Evolutionary conservation across 805 yeast species (phyloP).

Genomic region (Pichia eremophila): DNA sequence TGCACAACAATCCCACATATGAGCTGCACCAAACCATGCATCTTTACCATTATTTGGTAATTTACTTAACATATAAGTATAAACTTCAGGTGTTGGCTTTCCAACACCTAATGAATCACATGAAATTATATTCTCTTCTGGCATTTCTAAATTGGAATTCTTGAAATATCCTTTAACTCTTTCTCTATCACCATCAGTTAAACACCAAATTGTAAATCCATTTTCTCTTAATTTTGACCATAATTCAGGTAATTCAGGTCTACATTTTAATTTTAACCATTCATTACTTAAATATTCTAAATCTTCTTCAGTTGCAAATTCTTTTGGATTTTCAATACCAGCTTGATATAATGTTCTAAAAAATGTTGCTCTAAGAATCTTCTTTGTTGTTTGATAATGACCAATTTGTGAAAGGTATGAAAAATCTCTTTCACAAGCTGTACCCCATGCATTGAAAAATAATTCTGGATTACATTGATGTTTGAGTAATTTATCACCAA

Average conservation of each 20-base stretch:
- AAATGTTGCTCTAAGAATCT: slow-evolving; percentile 19
- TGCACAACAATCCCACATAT: slow-evolving; percentile 26
- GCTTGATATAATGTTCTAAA: slow-evolving; percentile 20
- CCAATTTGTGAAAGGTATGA: slow-evolving; percentile 20
- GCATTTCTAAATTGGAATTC: slow-evolving; percentile 19
- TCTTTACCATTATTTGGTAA: slow-evolving; percentile 19
- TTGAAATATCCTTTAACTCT: slow-evolving; percentile 22
- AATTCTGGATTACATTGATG: slow-evolving; percentile 13
- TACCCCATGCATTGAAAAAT: slow-evolving; percentile 9
- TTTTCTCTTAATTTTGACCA: slow-evolving; percentile 20
- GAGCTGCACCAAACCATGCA: slow-evolving; percentile 26
- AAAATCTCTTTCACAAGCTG: slow-evolving; percentile 72
- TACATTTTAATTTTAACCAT: slow-evolving; percentile 19
- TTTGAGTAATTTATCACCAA: slow-evolving; percentile 16
- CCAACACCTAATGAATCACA: slow-evolving; percentile 24
- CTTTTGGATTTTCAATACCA: slow-evolving; percentile 20
- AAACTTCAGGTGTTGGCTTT: slow-evolving; percentile 22
- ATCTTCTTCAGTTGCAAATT: slow-evolving; percentile 21
- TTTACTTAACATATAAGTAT: slow-evolving; percentile 17
- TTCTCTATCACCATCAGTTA: slow-evolving; percentile 22
- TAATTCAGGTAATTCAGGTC: slow-evolving; percentile 21
- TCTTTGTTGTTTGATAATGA: slow-evolving; percentile 18
- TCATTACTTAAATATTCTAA: slow-evolving; percentile 16
- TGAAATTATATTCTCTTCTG: slow-evolving; percentile 20
- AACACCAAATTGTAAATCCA: slow-evolving; percentile 25